These are phyloP conservation scores for Starmerella roubikii DNA, from an alignment of 805 yeast genomes.

Conservation along the genomic window DNA sequence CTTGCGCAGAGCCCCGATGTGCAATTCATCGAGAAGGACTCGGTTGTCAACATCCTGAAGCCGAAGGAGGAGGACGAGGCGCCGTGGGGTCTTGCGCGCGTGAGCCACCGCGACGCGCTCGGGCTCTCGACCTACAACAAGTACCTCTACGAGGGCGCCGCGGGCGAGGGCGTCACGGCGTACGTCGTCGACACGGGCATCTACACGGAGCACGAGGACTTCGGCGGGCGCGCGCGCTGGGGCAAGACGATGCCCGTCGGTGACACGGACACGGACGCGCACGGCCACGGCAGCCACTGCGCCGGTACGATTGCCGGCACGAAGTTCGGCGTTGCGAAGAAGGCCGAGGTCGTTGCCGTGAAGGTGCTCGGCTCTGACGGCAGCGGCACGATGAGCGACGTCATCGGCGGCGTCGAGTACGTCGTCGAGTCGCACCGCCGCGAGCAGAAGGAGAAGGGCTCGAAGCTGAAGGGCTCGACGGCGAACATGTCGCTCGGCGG, in stretches of 20 bases:
- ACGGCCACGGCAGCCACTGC: conserved; percentile 50
- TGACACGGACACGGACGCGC: conserved; percentile 35
- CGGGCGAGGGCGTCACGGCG: conserved; percentile 30
- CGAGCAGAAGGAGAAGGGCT: conserved; percentile 33
- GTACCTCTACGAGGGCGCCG: conserved; percentile 46
- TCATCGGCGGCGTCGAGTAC: conserved; percentile 46
- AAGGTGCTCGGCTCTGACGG: conserved; percentile 47
- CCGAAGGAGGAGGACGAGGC: conserved; percentile 44
- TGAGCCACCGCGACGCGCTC: conserved; percentile 51
- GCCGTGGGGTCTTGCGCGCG: conserved; percentile 65
- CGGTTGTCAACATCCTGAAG: conserved; percentile 38
- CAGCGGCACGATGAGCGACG: conserved; percentile 43
- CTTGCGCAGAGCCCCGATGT: conserved; percentile 46
- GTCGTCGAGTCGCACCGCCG: conserved; percentile 52
- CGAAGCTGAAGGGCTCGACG: conserved; percentile 26
- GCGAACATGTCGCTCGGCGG: conserved; percentile 88
- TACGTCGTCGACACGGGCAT: conserved; percentile 52
- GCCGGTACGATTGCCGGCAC: conserved; percentile 45
- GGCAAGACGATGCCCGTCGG: conserved; percentile 39
- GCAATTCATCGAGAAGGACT: conserved; percentile 51
- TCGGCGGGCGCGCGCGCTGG: conserved; percentile 43
- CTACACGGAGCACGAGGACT: conserved; percentile 35
- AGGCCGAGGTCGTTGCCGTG: conserved; percentile 43
- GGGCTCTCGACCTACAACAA: conserved; percentile 44
- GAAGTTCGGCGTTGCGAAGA: conserved; percentile 45